Evolutionary conservation across 2,329 filamentous ascomycete species (phyloP).

Genomic region (Niveomyces coronatus): DNA sequence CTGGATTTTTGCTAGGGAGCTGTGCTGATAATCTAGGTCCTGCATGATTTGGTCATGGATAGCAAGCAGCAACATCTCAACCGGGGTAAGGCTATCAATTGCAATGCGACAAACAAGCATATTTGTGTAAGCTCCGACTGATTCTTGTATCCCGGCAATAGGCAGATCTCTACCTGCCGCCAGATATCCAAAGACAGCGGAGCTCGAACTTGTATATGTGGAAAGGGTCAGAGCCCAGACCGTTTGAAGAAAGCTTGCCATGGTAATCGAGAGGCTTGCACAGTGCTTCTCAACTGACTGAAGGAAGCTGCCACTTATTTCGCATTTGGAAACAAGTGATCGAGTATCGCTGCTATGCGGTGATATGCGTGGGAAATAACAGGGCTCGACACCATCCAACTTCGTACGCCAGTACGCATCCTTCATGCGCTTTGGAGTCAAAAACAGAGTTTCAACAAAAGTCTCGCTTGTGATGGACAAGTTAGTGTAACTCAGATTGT

Average conservation of each 20-base stretch:
- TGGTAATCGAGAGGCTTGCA: conserved; percentile 4
- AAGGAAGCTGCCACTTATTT: neutral
- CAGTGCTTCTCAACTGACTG: neutral
- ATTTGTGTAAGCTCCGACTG: conserved; percentile 10
- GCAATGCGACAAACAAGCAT: conserved; percentile 6
- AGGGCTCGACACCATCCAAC: conserved; percentile 8
- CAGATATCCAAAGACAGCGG: conserved; percentile 11
- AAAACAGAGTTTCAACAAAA: neutral
- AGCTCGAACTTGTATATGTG: conserved; percentile 9
- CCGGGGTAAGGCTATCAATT: neutral
- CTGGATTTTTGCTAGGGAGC: conserved; percentile 1
- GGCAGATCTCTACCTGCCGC: conserved; percentile 10
- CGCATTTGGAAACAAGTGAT: neutral
- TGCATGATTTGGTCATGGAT: conserved; percentile 1
- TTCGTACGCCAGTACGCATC: conserved; percentile 10
- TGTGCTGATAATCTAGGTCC: conserved; percentile 2
- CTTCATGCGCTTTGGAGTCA: neutral
- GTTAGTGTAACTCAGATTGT: conserved; percentile 1
- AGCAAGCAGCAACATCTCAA: neutral
- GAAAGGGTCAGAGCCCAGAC: conserved; percentile 12
- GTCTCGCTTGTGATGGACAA: neutral
- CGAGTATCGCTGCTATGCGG: neutral
- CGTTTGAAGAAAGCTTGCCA: conserved; percentile 7
- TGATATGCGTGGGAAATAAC: conserved; percentile 5
- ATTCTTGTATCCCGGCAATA: conserved; percentile 5